phyloP scores from a whole-genome alignment of 176 grass and related monocot species.

The Ampelocalamus luodianensis region DNA sequence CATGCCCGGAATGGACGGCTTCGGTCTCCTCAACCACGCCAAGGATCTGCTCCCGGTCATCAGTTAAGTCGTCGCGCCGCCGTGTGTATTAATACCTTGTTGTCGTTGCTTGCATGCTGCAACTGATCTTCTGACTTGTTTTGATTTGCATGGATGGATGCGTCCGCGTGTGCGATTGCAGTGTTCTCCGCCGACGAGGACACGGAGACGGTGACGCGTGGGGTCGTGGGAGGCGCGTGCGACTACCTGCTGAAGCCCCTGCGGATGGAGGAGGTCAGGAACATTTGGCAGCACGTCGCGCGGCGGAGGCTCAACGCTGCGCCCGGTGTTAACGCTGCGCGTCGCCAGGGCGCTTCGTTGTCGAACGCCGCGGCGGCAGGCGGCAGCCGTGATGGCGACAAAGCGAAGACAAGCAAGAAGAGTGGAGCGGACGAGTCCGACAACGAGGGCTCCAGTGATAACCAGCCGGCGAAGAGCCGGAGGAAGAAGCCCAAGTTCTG shows the following conservation, averaged over 20 bases:
- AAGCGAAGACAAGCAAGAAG: background rate
- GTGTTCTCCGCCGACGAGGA: background rate
- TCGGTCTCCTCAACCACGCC: background rate
- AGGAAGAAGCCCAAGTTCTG: background rate
- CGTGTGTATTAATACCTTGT: too few species aligned
- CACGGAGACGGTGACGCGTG: background rate
- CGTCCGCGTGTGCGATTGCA: background rate
- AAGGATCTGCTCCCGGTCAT: background rate
- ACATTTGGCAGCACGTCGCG: constrained; percentile 6
- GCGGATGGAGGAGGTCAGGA: background rate
- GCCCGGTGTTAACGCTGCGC: too few species aligned
- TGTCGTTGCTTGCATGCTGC: too few species aligned
- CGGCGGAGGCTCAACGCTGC: background rate
- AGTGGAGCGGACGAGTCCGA: background rate
- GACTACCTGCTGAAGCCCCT: background rate
- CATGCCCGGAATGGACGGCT: constrained; percentile 4
- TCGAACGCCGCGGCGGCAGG: too few species aligned
- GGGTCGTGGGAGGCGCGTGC: background rate
- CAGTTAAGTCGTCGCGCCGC: background rate
- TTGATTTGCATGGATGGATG: too few species aligned
- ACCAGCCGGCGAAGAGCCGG: too few species aligned
- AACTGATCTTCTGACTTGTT: background rate
- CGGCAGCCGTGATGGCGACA: background rate
- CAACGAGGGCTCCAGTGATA: background rate
- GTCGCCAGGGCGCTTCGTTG: too few species aligned